Evolutionary conservation across 1,139 yeast genomes (phyloP), one percentile per base, ranked within the genome.

Genomic region (Blastobotrys raffinosifermentans): DNA sequence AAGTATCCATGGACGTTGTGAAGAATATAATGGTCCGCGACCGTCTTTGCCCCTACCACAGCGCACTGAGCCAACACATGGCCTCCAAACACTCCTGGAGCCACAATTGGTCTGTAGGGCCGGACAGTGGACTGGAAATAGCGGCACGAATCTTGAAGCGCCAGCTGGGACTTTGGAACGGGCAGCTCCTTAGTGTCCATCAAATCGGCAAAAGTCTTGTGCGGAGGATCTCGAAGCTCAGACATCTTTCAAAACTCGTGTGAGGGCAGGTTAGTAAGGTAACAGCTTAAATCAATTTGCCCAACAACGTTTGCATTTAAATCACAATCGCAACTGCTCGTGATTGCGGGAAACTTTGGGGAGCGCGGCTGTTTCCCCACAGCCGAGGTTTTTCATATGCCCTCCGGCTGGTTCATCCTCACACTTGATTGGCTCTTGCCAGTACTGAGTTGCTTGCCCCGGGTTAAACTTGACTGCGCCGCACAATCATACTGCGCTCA

Each of bases 11-110:
- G 58, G 30, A 50, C 43, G 41, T 49, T 51, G 29, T 40, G 44
- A 11, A 40, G 19, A 19, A 53, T 43, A 27, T 46, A 54, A 10
- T 43, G 43, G 7, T 34, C 33, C 4, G 46, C 50, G 2, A 51
- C 50, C 2, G 62, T 57, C 16, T 39, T 40, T 8, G 57, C 46
- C 2, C 58, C 62, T 4, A 53, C 61, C 11, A 46, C 43, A 2
- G 51, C 50, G 4, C 53, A 45, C 37, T 58, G 62, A 4, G 54
- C 62, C 14, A 58, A 42, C 0, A 58, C 60, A 37, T 58, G 62
- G 21, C 62, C 62, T 4, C 60, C 59, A 47, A 55, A 55, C 7
- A 51, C 57, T 7, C 58, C 59, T 1, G 53, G 53, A 10, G 59
- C 57, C 13, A 45, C 44, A 10, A 44, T 34, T 2, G 59, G 58